Evolutionary conservation across 345 rosid genomes (phyloP), one percentile per base, ranked within the genome.

Genomic region (Firmiana major): DNA sequence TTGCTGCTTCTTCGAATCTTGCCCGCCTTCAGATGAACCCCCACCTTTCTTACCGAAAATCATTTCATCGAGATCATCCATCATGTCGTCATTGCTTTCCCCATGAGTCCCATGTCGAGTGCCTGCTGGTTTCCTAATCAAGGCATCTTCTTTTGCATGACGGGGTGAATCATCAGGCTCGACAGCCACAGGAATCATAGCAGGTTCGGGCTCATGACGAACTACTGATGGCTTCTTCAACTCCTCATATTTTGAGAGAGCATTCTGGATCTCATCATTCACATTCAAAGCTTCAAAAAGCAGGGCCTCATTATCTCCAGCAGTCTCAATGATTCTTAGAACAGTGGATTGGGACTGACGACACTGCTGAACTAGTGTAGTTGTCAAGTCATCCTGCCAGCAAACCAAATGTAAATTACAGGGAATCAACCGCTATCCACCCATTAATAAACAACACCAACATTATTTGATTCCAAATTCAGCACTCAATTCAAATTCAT

Each of bases 11-110:
- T 90, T 92, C 1, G 86, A 55, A 49, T 90, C 91, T 15, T 83
- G 85, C 17, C 78, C 84, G 4, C 81, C 87, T 79, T 87, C 90
- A 16, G 97, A 89, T 9, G 89, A 67, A 16, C 85, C 86, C 17
- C 88, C 84, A 3, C 88, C 84, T 85, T 91, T 92, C 90, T 92
- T 91, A 64, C 98, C 98, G 36, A 95, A 95, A 75, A 95, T 92
- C 98, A 93, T 92, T 80, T 95, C 94, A 78, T 95, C 98, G 1
- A 97, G 97, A 83, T 97, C 99, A 85, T 94, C 99, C 96, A 93
- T 90, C 97, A 89, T 87, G 81, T 89, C 92, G 16, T 93, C 96
- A 0, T 83, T 89, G 87, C 87, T 91, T 71, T 92, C 90, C 12
- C 88, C 87, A 10, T 78, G 88, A 58, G 81, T 67, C 22, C 90